Evolutionary conservation across 2,329 filamentous ascomycete species (phyloP).

Genomic region (Aureobasidium sp.): DNA sequence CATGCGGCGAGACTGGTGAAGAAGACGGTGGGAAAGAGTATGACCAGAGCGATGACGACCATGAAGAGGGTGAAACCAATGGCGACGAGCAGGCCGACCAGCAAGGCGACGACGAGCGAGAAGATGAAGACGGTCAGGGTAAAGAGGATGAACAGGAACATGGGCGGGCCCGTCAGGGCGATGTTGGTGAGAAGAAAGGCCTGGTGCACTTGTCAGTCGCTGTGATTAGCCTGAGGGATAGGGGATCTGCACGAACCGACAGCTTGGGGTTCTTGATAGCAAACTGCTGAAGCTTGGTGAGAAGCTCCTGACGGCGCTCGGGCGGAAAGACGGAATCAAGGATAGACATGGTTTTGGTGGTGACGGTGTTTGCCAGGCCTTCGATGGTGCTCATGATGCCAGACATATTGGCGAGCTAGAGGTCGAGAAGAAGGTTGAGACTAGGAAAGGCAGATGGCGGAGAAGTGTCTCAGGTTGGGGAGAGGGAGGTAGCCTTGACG

Average conservation of each 20-base stretch:
- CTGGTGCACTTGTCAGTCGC: constrained; percentile 34
- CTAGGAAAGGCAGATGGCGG: background rate
- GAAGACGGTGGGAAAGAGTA: constrained; percentile 62
- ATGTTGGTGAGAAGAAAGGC: constrained; percentile 60
- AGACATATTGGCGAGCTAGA: constrained; percentile 4
- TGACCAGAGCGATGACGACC: constrained; percentile 55
- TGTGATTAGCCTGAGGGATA: background rate
- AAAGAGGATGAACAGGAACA: constrained; percentile 62
- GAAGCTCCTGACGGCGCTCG: constrained; percentile 49
- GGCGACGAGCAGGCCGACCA: constrained; percentile 43
- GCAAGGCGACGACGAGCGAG: constrained; percentile 51
- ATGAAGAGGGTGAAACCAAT: constrained; percentile 59
- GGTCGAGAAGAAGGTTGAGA: background rate
- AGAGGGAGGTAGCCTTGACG: background rate
- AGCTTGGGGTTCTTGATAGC: constrained; percentile 59
- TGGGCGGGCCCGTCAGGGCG: constrained; percentile 56
- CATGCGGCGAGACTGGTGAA: constrained; percentile 55
- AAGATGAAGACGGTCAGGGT: constrained; percentile 54
- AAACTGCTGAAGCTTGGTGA: constrained; percentile 47
- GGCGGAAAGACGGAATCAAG: constrained; percentile 52
- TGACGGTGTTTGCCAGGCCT: constrained; percentile 22
- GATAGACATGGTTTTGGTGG: constrained; percentile 26
- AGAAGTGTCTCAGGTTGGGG: background rate
- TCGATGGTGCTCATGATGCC: constrained; percentile 23
- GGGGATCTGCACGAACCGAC: constrained; percentile 45